These are phyloP conservation scores for Schwanniomyces etchellsii DNA, from an alignment of 1,139 yeast species.

Conservation along the genomic window DNA sequence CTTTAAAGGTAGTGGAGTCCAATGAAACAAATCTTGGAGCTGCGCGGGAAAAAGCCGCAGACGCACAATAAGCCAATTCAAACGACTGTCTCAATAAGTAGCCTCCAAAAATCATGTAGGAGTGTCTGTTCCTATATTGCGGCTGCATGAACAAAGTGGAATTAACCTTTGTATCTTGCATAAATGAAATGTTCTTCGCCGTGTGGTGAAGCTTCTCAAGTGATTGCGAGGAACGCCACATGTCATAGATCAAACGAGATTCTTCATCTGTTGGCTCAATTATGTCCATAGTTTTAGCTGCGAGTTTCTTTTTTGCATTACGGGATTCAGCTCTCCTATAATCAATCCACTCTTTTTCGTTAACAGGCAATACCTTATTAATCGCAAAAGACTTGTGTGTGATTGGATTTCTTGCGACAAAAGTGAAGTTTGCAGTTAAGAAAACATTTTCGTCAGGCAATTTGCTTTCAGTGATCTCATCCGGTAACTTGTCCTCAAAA, in stretches of 20 bases:
- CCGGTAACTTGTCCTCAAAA: slow-evolving; percentile 47
- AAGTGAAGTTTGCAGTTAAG: slow-evolving; percentile 85
- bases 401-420: slow-evolving; percentile 89
- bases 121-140: slow-evolving; percentile 89
- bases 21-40: slow-evolving; percentile 85
- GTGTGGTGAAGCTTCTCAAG: slow-evolving; percentile 21
- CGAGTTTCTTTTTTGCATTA: slow-evolving; percentile 75
- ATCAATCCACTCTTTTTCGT: slow-evolving; percentile 73
- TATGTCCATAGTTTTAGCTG: slow-evolving; percentile 58
- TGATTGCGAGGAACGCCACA: slow-evolving; percentile 62
- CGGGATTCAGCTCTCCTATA: slow-evolving; percentile 86
- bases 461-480: slow-evolving; percentile 40
- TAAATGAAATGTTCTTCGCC: slow-evolving; percentile 45
- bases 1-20: slow-evolving; percentile 85
- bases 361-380: slow-evolving; percentile 69
- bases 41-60: slow-evolving; percentile 80
- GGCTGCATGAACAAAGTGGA: slow-evolving; percentile 93
- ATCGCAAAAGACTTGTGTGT: slow-evolving; percentile 86
- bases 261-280: slow-evolving; percentile 72
- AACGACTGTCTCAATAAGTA: slow-evolving; percentile 86
- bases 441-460: slow-evolving; percentile 46
- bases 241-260: slow-evolving; percentile 64
- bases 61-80: slow-evolving; percentile 87
- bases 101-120: slow-evolving; percentile 93
- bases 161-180: slow-evolving; percentile 65